Conservation (phyloP, 805 yeast genomes). For the Candida ulmi region DNA sequence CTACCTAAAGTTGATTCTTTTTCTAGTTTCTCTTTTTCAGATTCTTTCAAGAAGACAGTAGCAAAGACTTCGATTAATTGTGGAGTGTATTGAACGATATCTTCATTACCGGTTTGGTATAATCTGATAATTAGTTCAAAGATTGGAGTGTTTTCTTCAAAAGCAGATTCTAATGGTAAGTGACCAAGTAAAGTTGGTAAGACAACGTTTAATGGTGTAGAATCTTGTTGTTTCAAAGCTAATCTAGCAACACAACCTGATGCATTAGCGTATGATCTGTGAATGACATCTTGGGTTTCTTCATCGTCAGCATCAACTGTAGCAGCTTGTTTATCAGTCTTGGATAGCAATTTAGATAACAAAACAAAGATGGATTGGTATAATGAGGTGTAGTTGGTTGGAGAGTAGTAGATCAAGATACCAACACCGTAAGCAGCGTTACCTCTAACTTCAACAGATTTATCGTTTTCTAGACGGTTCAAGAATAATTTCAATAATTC, state of each 20-base stretch:
- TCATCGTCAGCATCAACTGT: slow-evolving; percentile 55
- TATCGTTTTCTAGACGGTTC: slow-evolving; percentile 64
- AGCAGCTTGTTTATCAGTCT: slow-evolving; percentile 68
- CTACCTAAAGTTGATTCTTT: slow-evolving; percentile 78
- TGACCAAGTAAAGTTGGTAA: slow-evolving; percentile 69
- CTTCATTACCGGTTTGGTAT: slow-evolving; percentile 56
- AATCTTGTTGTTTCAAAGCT: slow-evolving; percentile 63
- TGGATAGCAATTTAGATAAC: slow-evolving; percentile 66
- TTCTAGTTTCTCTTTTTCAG: slow-evolving; percentile 63
- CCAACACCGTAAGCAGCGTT: slow-evolving; percentile 97
- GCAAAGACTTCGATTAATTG: slow-evolving; percentile 64
- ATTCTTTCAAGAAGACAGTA: slow-evolving; percentile 66
- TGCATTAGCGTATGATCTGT: slow-evolving; percentile 87
- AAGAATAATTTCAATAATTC: slow-evolving; percentile 68
- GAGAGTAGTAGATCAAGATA: slow-evolving; percentile 47
- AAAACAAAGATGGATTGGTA: slow-evolving; percentile 66
- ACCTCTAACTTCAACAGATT: slow-evolving; percentile 84
- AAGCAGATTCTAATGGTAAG: slow-evolving; percentile 82
- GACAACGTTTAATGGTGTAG: slow-evolving; percentile 74
- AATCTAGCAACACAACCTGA: slow-evolving; percentile 96
- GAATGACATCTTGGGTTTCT: slow-evolving; percentile 71
- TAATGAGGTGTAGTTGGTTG: slow-evolving; percentile 41
- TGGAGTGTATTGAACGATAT: slow-evolving; percentile 50
- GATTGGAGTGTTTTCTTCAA: slow-evolving; percentile 90
- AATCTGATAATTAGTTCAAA: slow-evolving; percentile 70